A percentile compares a stretch with the other conserved stretches of the same genome.
Conservation (phyloP, 1,139 yeast genomes). For the Debaryomyces sp. region DNA sequence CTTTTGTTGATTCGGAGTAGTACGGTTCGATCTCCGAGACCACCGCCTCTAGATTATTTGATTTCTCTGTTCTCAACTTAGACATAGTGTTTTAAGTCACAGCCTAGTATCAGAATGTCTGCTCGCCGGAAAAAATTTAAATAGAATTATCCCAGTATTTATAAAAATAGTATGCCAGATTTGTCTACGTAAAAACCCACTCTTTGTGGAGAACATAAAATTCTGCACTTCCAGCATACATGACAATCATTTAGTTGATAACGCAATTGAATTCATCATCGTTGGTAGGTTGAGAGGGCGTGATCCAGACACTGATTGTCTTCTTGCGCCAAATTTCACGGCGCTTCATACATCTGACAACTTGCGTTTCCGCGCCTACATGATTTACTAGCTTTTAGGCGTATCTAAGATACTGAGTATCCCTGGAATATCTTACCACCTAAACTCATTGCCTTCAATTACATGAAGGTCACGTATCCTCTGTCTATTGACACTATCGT, state of each 20-base stretch:
- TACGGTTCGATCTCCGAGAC: conserved; percentile 2
- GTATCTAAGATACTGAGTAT: too few species aligned
- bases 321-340: background rate
- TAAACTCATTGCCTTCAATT: too few species aligned
- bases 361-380: background rate
- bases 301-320: too few species aligned
- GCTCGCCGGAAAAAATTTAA: too few species aligned
- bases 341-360: background rate
- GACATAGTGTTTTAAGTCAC: too few species aligned
- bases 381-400: too few species aligned
- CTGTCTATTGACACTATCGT: too few species aligned
- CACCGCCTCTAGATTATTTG: background rate
- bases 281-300: background rate
- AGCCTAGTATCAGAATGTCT: too few species aligned
- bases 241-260: background rate
- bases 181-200: background rate
- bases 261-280: too few species aligned
- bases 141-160: background rate
- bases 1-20: background rate
- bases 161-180: background rate
- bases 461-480: too few species aligned
- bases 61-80: background rate
- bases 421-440: too few species aligned
- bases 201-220: background rate
- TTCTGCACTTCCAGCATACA: background rate